Evolutionary conservation across 108 stramenopile species (phyloP), one percentile per base, ranked within the genome.

Genomic region (Nannochloropsis granulata): DNA sequence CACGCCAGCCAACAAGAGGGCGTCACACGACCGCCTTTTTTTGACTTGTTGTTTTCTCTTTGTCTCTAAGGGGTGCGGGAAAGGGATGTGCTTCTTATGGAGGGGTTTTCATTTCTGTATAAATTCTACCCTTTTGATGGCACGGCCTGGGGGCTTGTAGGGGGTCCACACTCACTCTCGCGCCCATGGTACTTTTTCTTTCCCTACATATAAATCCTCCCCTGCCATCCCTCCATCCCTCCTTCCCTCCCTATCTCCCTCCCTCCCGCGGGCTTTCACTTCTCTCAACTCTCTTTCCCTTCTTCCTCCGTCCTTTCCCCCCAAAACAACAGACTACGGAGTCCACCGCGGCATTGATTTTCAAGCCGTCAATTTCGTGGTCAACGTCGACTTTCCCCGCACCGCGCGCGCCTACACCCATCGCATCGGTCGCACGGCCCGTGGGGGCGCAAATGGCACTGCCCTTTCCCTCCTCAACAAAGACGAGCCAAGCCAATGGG

Each of bases 281-380:
- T 34, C 2, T 34, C 34, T 34, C 5, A 34, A 5, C 1, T 34
- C 5, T 34, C 5, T 5, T 34, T 34, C 34, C 34, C 5, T 34
- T 34, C 56, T 71, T n/a, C 56, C 11, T n/a, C n/a, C 45, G 14
- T n/a, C 11, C 0, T n/a, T n/a, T 71, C n/a, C 56, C 56, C n/a
- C 56, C 56, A 16, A 16, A 16, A 21, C 2, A 0, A 16, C 43
- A 24, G 91, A 97, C 81, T 98, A 94, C 83, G 98, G 97, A 19
- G 95, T 97, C 12, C 91, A 95, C 2, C 93, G 98, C 44, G 98
- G 98, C 26, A 88, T 97, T 44, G 98, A 99, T 86, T 98, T 99
- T 90, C 92, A 93, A 23, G 93, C 93, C 80, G 98, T 99, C 13
- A 23, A 0, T 34, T 88, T 95, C 86, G 98, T 99, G 11, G 91